phyloP scores from a whole-genome alignment of 345 rosid species.

The Noccaea caerulescens region DNA sequence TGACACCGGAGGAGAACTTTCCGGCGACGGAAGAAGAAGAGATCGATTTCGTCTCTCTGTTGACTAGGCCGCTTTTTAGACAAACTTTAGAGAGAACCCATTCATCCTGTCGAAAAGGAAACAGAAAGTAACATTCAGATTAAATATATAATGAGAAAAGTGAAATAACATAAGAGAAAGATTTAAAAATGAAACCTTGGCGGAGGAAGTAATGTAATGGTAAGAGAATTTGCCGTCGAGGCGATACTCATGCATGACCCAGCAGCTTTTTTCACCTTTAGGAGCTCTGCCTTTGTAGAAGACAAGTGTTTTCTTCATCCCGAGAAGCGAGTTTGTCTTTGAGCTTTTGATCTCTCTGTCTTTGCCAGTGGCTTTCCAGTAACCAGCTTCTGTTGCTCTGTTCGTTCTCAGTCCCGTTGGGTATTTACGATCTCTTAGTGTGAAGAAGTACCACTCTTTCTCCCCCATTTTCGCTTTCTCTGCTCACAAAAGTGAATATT shows the following conservation, averaged over 20 bases:
- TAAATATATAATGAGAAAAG: not conserved
- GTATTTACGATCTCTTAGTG: conserved; percentile 82
- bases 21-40: conserved; percentile 36
- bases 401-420: conserved; percentile 95
- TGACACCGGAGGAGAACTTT: conserved; percentile 44
- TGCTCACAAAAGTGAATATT: conserved; percentile 32
- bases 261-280: conserved; percentile 85
- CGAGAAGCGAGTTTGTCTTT: conserved; percentile 77
- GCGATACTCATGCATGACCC: conserved; percentile 99
- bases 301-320: conserved; percentile 94
- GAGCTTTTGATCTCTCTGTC: conserved; percentile 90
- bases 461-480: conserved; percentile 95
- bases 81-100: conserved; percentile 95
- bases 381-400: conserved; percentile 95
- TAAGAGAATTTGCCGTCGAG: conserved; percentile 93
- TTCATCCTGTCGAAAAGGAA: conserved; percentile 60
- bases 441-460: conserved; percentile 95
- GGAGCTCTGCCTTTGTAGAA: conserved; percentile 94
- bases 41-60: conserved; percentile 40
- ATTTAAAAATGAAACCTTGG: conserved; percentile 53
- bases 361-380: conserved; percentile 98
- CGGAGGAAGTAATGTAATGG: conserved; percentile 71
- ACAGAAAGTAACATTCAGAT: not conserved
- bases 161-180: not conserved
- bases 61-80: conserved; percentile 55